Percentiles rank a stretch among this genome's conserved stretches.
phyloP scores from a whole-genome alignment of 148 eudicot species.

The Chenopodium formosanum region DNA sequence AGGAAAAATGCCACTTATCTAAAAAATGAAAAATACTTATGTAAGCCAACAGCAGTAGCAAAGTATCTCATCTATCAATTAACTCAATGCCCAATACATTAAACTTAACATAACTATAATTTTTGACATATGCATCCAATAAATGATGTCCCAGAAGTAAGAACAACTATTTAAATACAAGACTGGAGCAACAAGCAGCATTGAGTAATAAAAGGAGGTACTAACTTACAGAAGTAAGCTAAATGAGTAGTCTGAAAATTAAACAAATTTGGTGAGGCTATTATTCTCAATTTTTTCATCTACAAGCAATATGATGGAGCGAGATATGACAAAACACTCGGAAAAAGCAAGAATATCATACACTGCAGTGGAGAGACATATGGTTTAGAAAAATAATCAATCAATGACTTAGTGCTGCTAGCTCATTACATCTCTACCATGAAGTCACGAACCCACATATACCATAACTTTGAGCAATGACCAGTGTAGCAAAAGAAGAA shows the following conservation, averaged over 20 bases:
- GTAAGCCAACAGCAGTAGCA: neutral
- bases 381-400: neutral
- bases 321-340: neutral
- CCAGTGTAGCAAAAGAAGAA: neutral
- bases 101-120: neutral
- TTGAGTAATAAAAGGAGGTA: neutral
- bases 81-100: neutral
- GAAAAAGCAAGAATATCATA: conserved; percentile 1
- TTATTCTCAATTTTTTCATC: neutral
- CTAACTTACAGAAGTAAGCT: neutral
- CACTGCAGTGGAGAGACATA: neutral
- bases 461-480: neutral
- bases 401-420: conserved; percentile 1
- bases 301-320: neutral
- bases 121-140: conserved; percentile 6
- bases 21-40: neutral
- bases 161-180: neutral
- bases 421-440: neutral
- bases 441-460: neutral
- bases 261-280: neutral
- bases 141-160: neutral
- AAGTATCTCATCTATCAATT: neutral
- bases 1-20: neutral
- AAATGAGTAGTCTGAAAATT: neutral
- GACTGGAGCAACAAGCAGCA: neutral